Base-by-base conservation (phyloP, 1,284 basidiomycete species). In the Sporisorium exsertum region DNA sequence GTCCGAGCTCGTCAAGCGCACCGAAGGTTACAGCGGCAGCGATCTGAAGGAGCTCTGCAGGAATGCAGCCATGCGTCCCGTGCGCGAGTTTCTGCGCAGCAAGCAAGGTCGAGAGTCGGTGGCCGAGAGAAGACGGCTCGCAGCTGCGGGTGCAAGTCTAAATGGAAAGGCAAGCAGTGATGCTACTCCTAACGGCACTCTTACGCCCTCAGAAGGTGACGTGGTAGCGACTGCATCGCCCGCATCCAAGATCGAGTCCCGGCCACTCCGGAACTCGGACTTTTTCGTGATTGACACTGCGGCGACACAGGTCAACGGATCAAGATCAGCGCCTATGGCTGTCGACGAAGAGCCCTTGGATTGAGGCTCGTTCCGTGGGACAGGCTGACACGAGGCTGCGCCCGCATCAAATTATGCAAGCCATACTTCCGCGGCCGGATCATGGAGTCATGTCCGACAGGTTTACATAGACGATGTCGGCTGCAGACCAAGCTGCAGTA, bases 41-140 rank as follows among this genome's bases (percentile, higher is more conserved):
- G 97, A 99, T 86, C 87, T 99, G 53, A 92, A 92, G 81, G 97
- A 99, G 87, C 88, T 96, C n/a, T 99, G 96, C 86, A 89, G 97
- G 57, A 94, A 82, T n/a, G 86, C 86, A 13, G 86, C 85, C 7
- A 87, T 86, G 86, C 72, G 81, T 16, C 84, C 84, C 7, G 83
- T 85, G 18, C 77, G 84, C 24, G 84, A 85, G 58, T 81, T 81
- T 55, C 63, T 85, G 55, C 72, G 83, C 43, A 83, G 81, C 63
- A 77, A 73, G 16, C 66, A 72, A 26, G 81, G 80, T 12, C 67
- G 72, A 24, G 73, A 80, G 51, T 72, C 69, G 9, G 79, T 79
- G 15, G 79, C 64, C 5, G 71, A 71, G 24, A 58, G 64, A 22
- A 55, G 63, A 53, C 58, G 63, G 26, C 65, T 66, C 9, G 68